Conservation (phyloP, 75 land plant genomes). For the Sequoia sempervirens region DNA sequence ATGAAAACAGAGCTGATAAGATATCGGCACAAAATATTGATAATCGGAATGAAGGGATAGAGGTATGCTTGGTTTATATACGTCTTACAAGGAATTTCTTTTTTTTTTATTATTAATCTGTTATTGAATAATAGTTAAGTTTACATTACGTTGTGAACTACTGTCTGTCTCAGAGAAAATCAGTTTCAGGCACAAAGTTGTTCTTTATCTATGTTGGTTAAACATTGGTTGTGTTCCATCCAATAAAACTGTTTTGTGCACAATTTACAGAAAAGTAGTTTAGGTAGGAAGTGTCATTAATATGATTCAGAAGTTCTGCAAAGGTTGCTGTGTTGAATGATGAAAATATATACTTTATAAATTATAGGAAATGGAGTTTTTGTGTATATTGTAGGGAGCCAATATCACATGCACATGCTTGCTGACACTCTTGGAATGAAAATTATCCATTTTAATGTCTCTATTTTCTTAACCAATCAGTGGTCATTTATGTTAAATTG, state of each 20-base stretch:
- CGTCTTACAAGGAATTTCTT: neutral
- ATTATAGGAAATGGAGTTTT: neutral
- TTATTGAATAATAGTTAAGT: neutral
- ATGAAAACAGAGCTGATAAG: conserved; percentile 33
- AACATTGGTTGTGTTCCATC: neutral
- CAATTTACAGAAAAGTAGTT: neutral
- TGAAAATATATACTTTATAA: conserved; percentile 12
- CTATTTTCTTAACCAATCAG: neutral
- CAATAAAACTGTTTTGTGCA: neutral
- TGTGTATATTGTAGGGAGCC: neutral
- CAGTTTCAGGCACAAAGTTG: neutral
- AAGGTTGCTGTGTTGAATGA: neutral
- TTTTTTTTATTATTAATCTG: neutral
- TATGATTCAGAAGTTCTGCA: neutral
- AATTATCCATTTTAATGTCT: neutral
- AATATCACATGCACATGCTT: neutral
- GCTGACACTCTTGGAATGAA: neutral
- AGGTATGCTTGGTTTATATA: conserved; percentile 31
- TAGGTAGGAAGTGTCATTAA: neutral
- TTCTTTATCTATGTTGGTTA: neutral
- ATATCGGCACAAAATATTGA: neutral
- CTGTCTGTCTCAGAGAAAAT: neutral
- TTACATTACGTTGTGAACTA: no score
- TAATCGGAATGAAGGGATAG: conserved; percentile 27
- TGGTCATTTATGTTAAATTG: neutral